Base-by-base conservation (phyloP, 1,139 yeast species). In the Saccharomyces hybrid region DNA sequence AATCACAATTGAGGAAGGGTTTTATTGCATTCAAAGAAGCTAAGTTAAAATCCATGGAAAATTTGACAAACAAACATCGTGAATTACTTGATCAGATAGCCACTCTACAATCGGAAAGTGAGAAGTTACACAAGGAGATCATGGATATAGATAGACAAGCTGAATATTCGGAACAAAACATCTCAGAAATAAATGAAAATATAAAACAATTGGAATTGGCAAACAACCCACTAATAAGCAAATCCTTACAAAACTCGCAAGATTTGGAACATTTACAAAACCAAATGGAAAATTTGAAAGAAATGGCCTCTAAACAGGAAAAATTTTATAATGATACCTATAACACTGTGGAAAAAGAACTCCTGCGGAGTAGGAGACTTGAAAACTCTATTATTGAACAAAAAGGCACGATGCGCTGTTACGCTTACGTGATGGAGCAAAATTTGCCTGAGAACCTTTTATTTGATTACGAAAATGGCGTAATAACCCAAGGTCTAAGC, bases 371-470 rank as follows among this genome's bases (percentile, higher is more conserved):
- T 58, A 70, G 78, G 56, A 72, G 74, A 7, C 67, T 82, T 44
- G 83, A 81, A 62, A 78, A 80, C 60, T 74, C 82, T 1, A 81
- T 82, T 7, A 77, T 80, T 71, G 78, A 80, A 49, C 66, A 75
- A 50, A 71, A 73, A 52, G 76, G 76, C 0, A 73, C 70, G 14
- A 54, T 65, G 4, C 58, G 72, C n/a, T 54, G 63, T 34, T 65
- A 65, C 50, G 65, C 63, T 5, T 66, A 66, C 47, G 53, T 64
- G 3, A 58, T 57, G 26, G 56, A 53, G 49, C 46, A 51, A 44
- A 48, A 54, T 6, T 44, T 53, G 14, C 28, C 47, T 14, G 30
- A 48, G 14, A 49, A 49, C 8, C 47, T 50, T 7, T 49, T 32
- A 2, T 56, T 64, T 13, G 63, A 65, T 49, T 65, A 61, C 53